Percentiles rank a stretch among this genome's conserved stretches.
Evolutionary conservation across 2,329 filamentous ascomycete species (phyloP).

Genomic region (Botrytis aclada): DNA sequence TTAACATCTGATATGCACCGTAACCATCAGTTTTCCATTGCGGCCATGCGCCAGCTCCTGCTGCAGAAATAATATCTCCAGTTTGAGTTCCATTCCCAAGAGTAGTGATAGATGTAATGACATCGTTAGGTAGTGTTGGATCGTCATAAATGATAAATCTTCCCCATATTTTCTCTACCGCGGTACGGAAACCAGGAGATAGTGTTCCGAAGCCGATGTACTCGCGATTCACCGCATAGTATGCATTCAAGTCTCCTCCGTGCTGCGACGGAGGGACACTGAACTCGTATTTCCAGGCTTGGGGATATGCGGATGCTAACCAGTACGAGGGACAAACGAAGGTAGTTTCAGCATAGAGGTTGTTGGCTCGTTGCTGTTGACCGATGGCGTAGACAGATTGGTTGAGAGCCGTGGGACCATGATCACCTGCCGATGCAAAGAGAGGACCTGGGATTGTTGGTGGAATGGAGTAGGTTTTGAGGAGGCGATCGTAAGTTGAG

Average conservation of each 20-base stretch:
- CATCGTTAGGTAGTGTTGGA: neutral
- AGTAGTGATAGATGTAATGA: neutral
- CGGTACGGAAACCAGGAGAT: conserved; percentile 19
- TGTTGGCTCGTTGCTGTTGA: conserved; percentile 48
- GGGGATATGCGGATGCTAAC: conserved; percentile 45
- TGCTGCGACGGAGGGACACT: conserved; percentile 40
- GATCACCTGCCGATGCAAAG: conserved; percentile 38
- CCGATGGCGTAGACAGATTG: conserved; percentile 45
- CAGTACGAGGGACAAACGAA: conserved; percentile 54
- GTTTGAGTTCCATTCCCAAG: neutral
- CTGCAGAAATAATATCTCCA: neutral
- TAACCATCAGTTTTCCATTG: neutral
- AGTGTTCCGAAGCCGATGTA: conserved; percentile 16
- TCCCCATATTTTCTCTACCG: conserved; percentile 25
- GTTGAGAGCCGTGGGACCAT: conserved; percentile 43
- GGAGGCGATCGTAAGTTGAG: conserved; percentile 38
- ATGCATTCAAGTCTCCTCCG: conserved; percentile 38
- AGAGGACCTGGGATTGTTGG: conserved; percentile 27
- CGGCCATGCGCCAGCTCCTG: neutral
- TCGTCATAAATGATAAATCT: conserved; percentile 18
- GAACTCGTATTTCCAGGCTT: conserved; percentile 46
- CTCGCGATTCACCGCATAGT: conserved; percentile 34
- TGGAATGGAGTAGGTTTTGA: conserved; percentile 29
- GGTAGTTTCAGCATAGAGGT: conserved; percentile 43
- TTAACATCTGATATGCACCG: conserved; percentile 8